Conservation (phyloP, 1,139 yeast species). For the Candida sojae region DNA sequence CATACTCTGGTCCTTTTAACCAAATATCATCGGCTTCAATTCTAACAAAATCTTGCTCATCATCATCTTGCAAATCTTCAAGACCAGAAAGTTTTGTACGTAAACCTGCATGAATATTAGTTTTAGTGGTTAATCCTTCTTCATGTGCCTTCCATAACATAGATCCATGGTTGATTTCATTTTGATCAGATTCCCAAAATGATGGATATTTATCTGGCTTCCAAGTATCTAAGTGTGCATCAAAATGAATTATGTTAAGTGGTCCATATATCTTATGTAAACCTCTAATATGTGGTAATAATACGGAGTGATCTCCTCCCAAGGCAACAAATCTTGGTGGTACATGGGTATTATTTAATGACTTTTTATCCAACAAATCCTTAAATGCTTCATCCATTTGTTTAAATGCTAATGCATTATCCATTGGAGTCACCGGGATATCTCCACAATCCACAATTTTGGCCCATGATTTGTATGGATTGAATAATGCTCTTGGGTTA, state of each 20-base stretch:
- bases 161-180: conserved; percentile 73
- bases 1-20: conserved; percentile 57
- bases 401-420: conserved; percentile 63
- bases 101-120: conserved; percentile 71
- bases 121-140: conserved; percentile 60
- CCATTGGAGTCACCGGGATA: conserved; percentile 78
- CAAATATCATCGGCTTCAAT: conserved; percentile 72
- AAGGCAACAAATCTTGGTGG: conserved; percentile 69
- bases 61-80: conserved; percentile 67
- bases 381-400: conserved; percentile 73
- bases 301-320: conserved; percentile 79
- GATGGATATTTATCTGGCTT: conserved; percentile 66
- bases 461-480: conserved; percentile 73
- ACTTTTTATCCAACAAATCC: conserved; percentile 43
- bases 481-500: conserved; percentile 63
- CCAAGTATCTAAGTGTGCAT: conserved; percentile 83
- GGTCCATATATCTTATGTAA: conserved; percentile 61
- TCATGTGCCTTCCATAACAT: conserved; percentile 78
- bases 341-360: conserved; percentile 20
- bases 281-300: conserved; percentile 70
- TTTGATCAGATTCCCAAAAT: conserved; percentile 67
- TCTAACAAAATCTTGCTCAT: conserved; percentile 60
- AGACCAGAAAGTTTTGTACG: conserved; percentile 67
- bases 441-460: conserved; percentile 77
- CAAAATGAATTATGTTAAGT: conserved; percentile 70